Conservation (phyloP, 2,329 filamentous ascomycete genomes). For the Aquanectria penicillioides region DNA sequence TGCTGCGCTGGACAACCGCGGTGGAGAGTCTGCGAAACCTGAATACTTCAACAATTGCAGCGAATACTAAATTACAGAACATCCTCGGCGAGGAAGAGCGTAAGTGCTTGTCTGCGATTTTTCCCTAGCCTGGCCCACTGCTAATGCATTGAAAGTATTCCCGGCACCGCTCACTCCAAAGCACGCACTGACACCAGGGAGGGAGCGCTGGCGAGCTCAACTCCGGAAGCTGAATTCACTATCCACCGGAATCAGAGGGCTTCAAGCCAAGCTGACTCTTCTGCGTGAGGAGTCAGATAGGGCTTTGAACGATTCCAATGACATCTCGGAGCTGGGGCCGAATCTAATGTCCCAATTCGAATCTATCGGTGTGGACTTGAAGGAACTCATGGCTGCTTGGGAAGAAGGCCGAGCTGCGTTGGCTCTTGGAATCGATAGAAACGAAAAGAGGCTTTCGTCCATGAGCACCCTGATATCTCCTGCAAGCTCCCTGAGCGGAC, state of each 20-base stretch:
- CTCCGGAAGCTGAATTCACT: conserved; percentile 88
- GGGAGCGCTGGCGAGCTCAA: conserved; percentile 86
- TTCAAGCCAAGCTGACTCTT: conserved; percentile 95
- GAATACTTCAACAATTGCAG: conserved; percentile 67
- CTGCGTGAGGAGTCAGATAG: conserved; percentile 89
- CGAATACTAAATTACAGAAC: conserved; percentile 72
- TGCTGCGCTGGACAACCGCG: conserved; percentile 80
- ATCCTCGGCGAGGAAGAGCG: conserved; percentile 84
- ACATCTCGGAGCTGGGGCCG: conserved; percentile 79
- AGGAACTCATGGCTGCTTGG: conserved; percentile 84
- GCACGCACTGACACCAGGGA: conserved; percentile 73
- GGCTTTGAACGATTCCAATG: conserved; percentile 77
- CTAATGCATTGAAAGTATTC: conserved; percentile 54
- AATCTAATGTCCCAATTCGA: conserved; percentile 91
- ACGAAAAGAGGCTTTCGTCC: conserved; percentile 75
- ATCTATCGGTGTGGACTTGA: conserved; percentile 88
- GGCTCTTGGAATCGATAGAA: conserved; percentile 82
- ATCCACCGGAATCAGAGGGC: conserved; percentile 87
- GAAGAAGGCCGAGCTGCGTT: conserved; percentile 87
- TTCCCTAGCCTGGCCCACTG: conserved; percentile 13
- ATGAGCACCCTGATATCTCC: conserved; percentile 70
- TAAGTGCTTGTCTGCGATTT: conserved; percentile 53
- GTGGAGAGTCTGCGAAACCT: conserved; percentile 78
- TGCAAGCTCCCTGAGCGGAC: conserved; percentile 71
- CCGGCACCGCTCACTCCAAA: conserved; percentile 66